Evolutionary conservation across 768 basidiomycete genomes (phyloP), one percentile per base, ranked within the genome.

Genomic region (Lentinula detonsa): DNA sequence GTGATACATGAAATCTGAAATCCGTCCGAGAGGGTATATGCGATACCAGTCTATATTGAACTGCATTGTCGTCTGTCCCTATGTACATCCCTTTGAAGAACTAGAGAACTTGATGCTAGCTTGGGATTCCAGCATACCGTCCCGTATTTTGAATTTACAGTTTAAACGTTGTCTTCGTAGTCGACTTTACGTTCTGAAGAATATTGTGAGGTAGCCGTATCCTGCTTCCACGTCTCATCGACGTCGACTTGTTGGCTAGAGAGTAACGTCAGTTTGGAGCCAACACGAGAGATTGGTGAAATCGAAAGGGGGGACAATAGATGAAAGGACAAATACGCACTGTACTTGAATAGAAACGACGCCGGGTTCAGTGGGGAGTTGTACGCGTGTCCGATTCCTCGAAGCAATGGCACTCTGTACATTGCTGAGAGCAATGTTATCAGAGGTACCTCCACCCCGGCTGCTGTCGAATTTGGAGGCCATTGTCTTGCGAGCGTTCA

Each of bases 401-500:
- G 51, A 34, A 7, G 51, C 16, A 23, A 56, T 43, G 4, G 55
- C 55, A 23, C 55, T 42, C 37, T 54, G 53, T 8, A 56, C 55
- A 56, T 56, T 56, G 23, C 55, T 56, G 5, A 56, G 40, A 45
- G 55, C 55, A 56, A 56, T 56, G 23, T 56, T 56, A 33, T 56
- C 40, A 28, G 55, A 56, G 21, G 55, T 56, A 13, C 40, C 40
- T 18, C 55, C 55, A 28, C 34, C 37, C 11, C 55, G 55, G 39
- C 55, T 56, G 23, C 37, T 56, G 40, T 56, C 55, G 40, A 56
- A 56, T 56, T 56, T 56, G 40, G 37, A 23, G 3, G 55, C 55
- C 55, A 56, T 56, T 13, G 23, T 56, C 55, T 56, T 56, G 55
- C 55, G 55, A 33, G 55, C 55, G 23, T 56, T 56, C 55, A 56